phyloP scores from a whole-genome alignment of 148 eudicot genomes.

The Pharnaceum exiguum region DNA sequence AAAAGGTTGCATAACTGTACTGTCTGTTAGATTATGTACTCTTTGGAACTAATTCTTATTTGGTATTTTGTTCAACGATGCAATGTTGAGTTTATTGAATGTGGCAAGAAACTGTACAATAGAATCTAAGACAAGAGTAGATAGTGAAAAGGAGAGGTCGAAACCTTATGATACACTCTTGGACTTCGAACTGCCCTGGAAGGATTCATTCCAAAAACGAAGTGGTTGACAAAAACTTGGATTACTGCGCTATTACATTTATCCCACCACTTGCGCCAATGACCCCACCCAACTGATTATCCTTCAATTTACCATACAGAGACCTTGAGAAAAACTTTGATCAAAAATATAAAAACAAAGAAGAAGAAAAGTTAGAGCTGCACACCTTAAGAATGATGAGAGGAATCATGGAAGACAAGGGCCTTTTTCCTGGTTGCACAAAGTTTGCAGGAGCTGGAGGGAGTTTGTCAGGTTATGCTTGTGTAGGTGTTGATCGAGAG shows the following conservation, averaged over 20 bases:
- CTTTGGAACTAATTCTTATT: too few species aligned
- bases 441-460: constrained; percentile 83
- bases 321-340: background rate
- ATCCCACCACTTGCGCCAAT: constrained; percentile 91
- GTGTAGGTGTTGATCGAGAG: constrained; percentile 76
- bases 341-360: background rate
- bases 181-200: constrained; percentile 69
- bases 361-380: background rate
- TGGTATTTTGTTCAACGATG: too few species aligned
- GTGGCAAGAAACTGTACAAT: too few species aligned
- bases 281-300: constrained; percentile 73
- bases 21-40: too few species aligned
- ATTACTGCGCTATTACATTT: constrained; percentile 72
- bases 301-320: constrained; percentile 30
- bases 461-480: constrained; percentile 41
- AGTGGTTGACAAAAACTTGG: constrained; percentile 77
- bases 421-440: constrained; percentile 76
- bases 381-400: constrained; percentile 63
- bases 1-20: too few species aligned
- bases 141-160: background rate
- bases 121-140: too few species aligned
- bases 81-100: too few species aligned
- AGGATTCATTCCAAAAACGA: constrained; percentile 68
- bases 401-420: constrained; percentile 96
- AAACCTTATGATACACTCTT: constrained; percentile 86